phyloP scores from a whole-genome alignment of 148 eudicot species.

The Limonium bicolor region DNA sequence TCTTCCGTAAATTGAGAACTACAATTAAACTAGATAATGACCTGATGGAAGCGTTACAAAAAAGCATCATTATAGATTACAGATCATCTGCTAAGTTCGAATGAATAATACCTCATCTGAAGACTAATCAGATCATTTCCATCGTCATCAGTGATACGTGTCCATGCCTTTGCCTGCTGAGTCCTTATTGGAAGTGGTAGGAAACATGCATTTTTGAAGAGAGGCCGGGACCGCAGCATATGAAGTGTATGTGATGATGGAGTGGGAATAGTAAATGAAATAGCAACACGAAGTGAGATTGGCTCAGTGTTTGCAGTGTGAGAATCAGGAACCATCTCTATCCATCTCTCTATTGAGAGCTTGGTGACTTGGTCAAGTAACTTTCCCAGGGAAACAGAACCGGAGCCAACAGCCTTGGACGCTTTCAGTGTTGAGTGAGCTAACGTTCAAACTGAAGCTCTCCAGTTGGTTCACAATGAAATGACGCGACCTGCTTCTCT shows the following conservation, averaged over 20 bases:
- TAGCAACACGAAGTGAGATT: constrained; percentile 44
- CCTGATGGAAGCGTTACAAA: background rate
- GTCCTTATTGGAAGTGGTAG: constrained; percentile 31
- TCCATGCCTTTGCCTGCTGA: constrained; percentile 34
- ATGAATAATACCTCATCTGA: constrained; percentile 52
- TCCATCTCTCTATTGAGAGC: constrained; percentile 69
- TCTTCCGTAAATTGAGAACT: no score
- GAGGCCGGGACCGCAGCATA: constrained; percentile 31
- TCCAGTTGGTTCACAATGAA: constrained; percentile 76
- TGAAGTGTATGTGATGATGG: constrained; percentile 39
- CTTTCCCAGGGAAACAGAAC: constrained; percentile 49
- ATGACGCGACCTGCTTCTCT: constrained; percentile 70
- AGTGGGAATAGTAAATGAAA: constrained; percentile 61
- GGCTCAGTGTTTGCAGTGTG: constrained; percentile 23
- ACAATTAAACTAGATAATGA: no score
- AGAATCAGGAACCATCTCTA: constrained; percentile 41
- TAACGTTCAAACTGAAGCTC: constrained; percentile 43
- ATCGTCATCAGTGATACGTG: constrained; percentile 42
- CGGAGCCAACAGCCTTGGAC: constrained; percentile 40
- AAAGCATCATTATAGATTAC: no score
- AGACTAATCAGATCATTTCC: constrained; percentile 62
- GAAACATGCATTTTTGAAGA: constrained; percentile 41
- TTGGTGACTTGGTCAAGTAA: constrained; percentile 25
- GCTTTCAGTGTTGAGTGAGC: constrained; percentile 26
- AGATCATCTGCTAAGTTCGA: no score